Conservation (phyloP, 106 monocot genomes). For the Acorus calamus region DNA sequence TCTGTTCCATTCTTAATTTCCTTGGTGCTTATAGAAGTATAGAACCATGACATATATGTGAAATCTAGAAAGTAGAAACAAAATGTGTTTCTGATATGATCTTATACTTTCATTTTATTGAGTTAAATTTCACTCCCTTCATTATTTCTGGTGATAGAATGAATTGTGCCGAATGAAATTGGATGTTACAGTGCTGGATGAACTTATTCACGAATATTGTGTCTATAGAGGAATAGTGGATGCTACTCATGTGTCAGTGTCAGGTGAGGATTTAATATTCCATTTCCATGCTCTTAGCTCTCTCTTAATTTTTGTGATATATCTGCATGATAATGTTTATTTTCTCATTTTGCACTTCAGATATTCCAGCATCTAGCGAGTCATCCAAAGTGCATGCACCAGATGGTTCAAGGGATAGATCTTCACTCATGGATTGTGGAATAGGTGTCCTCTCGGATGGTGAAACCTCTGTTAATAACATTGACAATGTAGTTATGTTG, state of each 20-base stretch:
- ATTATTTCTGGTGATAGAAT: slow-evolving; percentile 46
- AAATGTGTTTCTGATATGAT: no score
- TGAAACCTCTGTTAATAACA: slow-evolving; percentile 47
- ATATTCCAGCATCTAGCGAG: not conserved
- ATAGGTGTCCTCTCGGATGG: slow-evolving; percentile 32
- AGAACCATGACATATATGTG: no score
- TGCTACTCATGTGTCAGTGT: slow-evolving; percentile 20
- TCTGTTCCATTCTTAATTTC: not conserved
- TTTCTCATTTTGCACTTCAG: not conserved
- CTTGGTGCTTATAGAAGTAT: no score
- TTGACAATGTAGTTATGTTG: slow-evolving; percentile 21
- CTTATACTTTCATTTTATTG: no score
- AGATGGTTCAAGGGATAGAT: slow-evolving; percentile 18
- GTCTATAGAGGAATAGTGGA: slow-evolving; percentile 82
- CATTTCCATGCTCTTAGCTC: no score
- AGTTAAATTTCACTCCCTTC: not conserved
- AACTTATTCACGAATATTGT: slow-evolving; percentile 91
- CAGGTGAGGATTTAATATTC: slow-evolving; percentile 27
- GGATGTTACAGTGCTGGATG: slow-evolving; percentile 67
- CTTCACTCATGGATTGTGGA: slow-evolving; percentile 21
- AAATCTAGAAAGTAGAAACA: no score
- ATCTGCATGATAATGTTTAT: no score
- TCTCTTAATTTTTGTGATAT: no score
- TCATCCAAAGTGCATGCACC: slow-evolving; percentile 6
- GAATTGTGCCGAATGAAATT: slow-evolving; percentile 83